Evolutionary conservation across 495 filamentous ascomycete species (phyloP).

Genomic region (Penicillium daleae): DNA sequence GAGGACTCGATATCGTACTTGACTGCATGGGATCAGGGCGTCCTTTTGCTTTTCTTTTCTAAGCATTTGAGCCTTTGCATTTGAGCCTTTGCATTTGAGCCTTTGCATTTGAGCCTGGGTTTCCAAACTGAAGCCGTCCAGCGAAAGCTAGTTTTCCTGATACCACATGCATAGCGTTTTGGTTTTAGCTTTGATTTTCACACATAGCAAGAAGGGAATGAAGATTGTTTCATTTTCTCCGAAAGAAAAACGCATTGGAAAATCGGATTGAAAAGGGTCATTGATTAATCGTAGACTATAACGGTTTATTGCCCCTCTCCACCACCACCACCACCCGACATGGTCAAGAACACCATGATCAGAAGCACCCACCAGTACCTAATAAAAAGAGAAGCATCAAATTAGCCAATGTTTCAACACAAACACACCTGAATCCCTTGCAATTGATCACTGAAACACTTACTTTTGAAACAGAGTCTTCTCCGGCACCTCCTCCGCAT

Average conservation of each 20-base stretch:
- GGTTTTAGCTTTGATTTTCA: background rate
- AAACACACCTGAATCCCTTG: background rate
- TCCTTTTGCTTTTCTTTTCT: background rate
- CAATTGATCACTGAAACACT: conserved; percentile 16
- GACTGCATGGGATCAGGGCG: background rate
- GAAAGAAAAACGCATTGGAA: background rate
- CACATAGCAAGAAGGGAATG: background rate
- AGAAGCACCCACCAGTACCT: conserved; percentile 56
- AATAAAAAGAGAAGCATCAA: background rate
- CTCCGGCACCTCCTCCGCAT: conserved; percentile 40
- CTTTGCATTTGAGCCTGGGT: background rate
- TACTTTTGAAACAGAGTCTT: conserved; percentile 55
- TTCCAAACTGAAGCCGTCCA: background rate
- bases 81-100: background rate
- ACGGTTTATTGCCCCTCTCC: conserved; percentile 28
- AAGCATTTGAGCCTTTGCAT: background rate
- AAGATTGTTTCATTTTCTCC: background rate
- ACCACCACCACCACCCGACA: conserved; percentile 45
- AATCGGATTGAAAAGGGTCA: background rate
- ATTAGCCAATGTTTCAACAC: background rate
- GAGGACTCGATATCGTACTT: background rate
- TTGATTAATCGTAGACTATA: conserved; percentile 1
- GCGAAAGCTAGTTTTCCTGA: conserved; percentile 16
- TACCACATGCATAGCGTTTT: conserved; percentile 17
- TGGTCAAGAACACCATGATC: conserved; percentile 45